Conservation (phyloP, 768 basidiomycete species). For the Boletus tylopilopsis region DNA sequence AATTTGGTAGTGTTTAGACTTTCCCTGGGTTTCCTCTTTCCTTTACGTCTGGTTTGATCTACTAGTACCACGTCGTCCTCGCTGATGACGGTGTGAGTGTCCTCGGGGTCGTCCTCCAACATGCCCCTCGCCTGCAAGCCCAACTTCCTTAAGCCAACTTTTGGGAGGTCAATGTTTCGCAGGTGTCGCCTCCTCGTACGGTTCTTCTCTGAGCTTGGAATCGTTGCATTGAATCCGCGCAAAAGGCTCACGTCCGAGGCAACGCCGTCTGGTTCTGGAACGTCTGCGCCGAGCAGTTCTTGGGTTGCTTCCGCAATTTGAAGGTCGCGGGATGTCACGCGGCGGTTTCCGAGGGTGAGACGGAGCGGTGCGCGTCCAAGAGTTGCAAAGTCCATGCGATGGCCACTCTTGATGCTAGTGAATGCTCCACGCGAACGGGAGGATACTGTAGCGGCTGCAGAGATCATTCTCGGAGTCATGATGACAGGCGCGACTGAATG, state of each 20-base stretch:
- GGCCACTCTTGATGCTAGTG: constrained; percentile 29
- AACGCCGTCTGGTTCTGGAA: constrained; percentile 71
- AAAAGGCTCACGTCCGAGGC: constrained; percentile 76
- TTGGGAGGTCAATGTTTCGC: constrained; percentile 72
- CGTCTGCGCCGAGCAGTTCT: constrained; percentile 64
- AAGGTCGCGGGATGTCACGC: constrained; percentile 79
- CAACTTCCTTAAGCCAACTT: constrained; percentile 73
- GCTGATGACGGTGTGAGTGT: constrained; percentile 60
- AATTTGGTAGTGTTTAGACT: constrained; percentile 66
- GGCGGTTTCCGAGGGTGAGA: constrained; percentile 57
- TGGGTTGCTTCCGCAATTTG: constrained; percentile 81
- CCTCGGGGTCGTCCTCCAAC: constrained; percentile 47
- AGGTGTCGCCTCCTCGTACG: constrained; percentile 74
- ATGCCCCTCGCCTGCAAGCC: constrained; percentile 78
- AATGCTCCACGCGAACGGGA: constrained; percentile 39
- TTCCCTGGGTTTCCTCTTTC: constrained; percentile 52
- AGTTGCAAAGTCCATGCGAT: constrained; percentile 66
- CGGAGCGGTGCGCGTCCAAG: constrained; percentile 76
- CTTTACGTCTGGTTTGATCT: constrained; percentile 30
- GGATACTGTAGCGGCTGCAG: constrained; percentile 64
- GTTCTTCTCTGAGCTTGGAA: constrained; percentile 82
- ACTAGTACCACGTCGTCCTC: constrained; percentile 77
- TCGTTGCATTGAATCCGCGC: constrained; percentile 91
- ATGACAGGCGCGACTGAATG: constrained; percentile 76
- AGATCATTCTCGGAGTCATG: constrained; percentile 85